These are phyloP conservation scores for Aspergillus cristatus DNA, from an alignment of 495 filamentous ascomycete species.

Conservation along the genomic window DNA sequence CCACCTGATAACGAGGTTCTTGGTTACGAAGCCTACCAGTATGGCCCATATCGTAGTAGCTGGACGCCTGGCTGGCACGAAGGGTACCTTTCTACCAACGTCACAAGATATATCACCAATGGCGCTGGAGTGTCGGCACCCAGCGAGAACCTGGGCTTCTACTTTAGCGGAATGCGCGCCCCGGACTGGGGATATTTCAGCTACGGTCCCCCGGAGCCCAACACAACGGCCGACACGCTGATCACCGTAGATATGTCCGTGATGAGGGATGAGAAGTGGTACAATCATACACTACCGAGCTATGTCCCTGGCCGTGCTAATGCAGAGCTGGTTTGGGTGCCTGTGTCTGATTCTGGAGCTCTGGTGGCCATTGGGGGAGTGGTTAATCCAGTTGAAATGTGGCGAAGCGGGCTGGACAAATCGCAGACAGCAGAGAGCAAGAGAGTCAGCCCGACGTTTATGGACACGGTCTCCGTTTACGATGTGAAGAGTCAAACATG, in stretches of 20 bases:
- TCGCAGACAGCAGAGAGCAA: conserved; percentile 35
- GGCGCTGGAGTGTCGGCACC: conserved; percentile 56
- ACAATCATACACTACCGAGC: conserved; percentile 44
- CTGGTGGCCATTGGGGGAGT: no score
- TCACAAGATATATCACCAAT: conserved; percentile 56
- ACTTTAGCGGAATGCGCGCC: conserved; percentile 55
- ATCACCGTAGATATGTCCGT: conserved; percentile 52
- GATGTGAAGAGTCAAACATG: conserved; percentile 45
- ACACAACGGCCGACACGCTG: conserved; percentile 29
- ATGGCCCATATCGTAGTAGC: conserved; percentile 23
- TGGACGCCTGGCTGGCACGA: conserved; percentile 35
- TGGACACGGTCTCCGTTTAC: conserved; percentile 59
- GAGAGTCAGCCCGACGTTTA: conserved; percentile 47
- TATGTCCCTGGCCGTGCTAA: conserved; percentile 45
- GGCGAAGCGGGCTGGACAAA: conserved; percentile 10
- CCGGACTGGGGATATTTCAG: conserved; percentile 38
- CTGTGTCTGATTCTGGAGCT: no score
- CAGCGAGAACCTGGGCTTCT: conserved; percentile 65
- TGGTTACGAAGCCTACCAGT: conserved; percentile 44
- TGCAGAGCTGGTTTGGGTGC: no score
- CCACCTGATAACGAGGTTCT: conserved; percentile 31
- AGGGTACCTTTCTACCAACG: conserved; percentile 22
- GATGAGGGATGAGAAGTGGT: conserved; percentile 42
- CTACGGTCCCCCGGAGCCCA: conserved; percentile 20
- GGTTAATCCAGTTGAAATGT: conserved; percentile 36